Evolutionary conservation across 1,284 basidiomycete genomes (phyloP), one percentile per base, ranked within the genome.

Genomic region (Sporisorium sorghi): DNA sequence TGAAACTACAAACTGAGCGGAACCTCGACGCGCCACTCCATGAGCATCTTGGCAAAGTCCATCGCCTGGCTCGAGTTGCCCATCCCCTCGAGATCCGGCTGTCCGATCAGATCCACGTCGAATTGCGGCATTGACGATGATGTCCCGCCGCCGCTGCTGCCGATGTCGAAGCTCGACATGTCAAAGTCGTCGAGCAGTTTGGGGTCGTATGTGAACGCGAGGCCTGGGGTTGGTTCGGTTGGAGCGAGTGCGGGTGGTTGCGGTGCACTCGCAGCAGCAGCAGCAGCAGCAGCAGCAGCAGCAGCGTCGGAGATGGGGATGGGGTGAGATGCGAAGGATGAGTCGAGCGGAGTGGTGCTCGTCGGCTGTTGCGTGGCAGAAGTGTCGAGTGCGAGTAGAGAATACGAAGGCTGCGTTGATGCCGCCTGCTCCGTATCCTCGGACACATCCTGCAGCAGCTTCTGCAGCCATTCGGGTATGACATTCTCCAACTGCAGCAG

Each of bases 41-140:
- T 60, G 40, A 73, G 65, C 65, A 73, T 68, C 56, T 65, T 73
- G 23, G 59, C 65, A 65, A 73, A 73, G 65, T 68, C 71, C 30
- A 73, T 52, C 50, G 57, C 60, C 43, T 59, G 60, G 39, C 61
- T 58, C 35, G 65, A 57, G 43, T 73, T 73, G 33, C 60, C 60
- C 11, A 43, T 61, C 1, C 71, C 65, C 33, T 73, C 71, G 12
- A 73, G 68, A 23, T 73, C 71, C 33, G 64, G 65, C 14, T 64
- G 65, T 9, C 65, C 61, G 42, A 73, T 33, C 43, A 73, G 61
- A 30, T 73, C 71, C 53, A 73, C 40, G 43, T 73, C 71, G 19
- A 73, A 58, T 33, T 56, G 57, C 1, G 65, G 57, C 28, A 61
- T 39, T 42, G 58, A 58, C 24, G 61, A 60, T 14, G 65, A 48